Percentiles rank a stretch among this genome's conserved stretches.
Evolutionary conservation across 2,329 filamentous ascomycete genomes (phyloP).

Genomic region (Diaporthe helianthi): DNA sequence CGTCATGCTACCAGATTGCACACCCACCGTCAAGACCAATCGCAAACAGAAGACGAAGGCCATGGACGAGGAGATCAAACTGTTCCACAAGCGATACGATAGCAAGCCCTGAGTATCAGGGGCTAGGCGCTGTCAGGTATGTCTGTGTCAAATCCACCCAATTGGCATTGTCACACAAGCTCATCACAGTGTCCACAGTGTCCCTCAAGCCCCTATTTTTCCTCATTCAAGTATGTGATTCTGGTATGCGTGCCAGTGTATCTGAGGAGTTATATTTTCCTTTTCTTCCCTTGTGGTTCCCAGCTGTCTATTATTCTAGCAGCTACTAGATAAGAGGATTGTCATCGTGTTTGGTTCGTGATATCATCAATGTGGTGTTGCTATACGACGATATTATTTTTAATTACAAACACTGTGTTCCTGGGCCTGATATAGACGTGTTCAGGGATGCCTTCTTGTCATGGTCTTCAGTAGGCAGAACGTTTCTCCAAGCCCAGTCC

Average conservation of each 20-base stretch:
- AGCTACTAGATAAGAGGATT: not conserved
- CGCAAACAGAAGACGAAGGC: not conserved
- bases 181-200: too few species aligned
- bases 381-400: not conserved
- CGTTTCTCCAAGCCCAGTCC: not conserved
- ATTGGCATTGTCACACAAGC: not conserved
- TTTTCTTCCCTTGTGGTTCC: not conserved
- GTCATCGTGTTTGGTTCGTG: too few species aligned
- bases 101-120: not conserved
- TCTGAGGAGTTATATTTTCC: not conserved
- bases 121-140: not conserved
- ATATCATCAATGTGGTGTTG: not conserved
- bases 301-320: too few species aligned
- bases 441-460: too few species aligned
- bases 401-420: too few species aligned
- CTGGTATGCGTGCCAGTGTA: too few species aligned
- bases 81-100: not conserved
- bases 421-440: too few species aligned
- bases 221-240: not conserved
- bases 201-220: not conserved
- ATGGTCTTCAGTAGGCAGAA: not conserved
- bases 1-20: not conserved
- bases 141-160: not conserved
- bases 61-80: not conserved
- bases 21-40: not conserved